A percentile compares a stretch with the other conserved stretches of the same genome.
These are phyloP conservation scores for Chlorella vulgaris DNA, from an alignment of 139 green algal species.

Conservation along the genomic window DNA sequence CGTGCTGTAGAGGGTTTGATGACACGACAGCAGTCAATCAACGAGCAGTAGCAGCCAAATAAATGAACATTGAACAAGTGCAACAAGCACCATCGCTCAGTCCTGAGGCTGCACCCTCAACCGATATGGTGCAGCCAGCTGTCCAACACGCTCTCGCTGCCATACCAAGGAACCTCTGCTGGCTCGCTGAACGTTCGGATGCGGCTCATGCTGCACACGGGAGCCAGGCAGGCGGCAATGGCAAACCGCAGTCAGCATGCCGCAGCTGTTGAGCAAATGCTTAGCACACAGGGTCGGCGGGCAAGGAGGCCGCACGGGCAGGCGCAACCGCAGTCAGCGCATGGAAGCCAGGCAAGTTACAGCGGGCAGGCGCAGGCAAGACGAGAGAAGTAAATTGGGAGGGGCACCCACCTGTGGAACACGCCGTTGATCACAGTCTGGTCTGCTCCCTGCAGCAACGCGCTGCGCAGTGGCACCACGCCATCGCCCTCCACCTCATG, in stretches of 20 bases:
- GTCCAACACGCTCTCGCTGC: constrained; percentile 51
- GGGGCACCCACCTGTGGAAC: constrained; percentile 65
- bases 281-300: too few species aligned
- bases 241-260: too few species aligned
- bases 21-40: too few species aligned
- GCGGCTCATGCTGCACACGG: constrained; percentile 17
- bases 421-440: constrained; percentile 71
- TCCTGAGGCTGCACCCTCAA: not conserved
- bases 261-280: too few species aligned
- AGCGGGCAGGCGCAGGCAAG: too few species aligned
- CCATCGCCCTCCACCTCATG: constrained; percentile 64
- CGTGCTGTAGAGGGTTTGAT: too few species aligned
- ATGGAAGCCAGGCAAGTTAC: not conserved
- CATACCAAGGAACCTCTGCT: constrained; percentile 38
- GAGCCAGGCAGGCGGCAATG: too few species aligned
- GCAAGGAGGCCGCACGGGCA: too few species aligned
- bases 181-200: constrained; percentile 66
- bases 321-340: too few species aligned
- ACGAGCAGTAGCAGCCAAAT: too few species aligned
- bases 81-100: not conserved
- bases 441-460: constrained; percentile 58
- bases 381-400: too few species aligned
- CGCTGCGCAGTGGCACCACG: constrained; percentile 69
- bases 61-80: too few species aligned
- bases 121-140: constrained; percentile 41